A percentile compares a stretch with the other conserved stretches of the same genome.
phyloP scores from a whole-genome alignment of 2,329 filamentous ascomycete species.

The Venturia effusa region DNA sequence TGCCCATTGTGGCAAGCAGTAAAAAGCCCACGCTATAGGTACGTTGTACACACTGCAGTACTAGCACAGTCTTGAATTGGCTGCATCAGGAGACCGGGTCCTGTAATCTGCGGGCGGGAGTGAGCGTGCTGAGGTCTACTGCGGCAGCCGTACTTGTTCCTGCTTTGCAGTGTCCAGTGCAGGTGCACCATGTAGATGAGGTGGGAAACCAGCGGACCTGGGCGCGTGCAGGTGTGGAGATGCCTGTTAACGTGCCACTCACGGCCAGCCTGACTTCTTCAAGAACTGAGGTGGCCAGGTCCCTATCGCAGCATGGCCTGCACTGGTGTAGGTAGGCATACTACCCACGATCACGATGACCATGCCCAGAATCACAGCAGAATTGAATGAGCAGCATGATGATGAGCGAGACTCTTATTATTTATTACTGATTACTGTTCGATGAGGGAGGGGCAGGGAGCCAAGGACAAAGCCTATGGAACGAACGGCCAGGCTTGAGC shows the following conservation, averaged over 20 bases:
- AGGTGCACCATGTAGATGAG: slow-evolving; percentile 8
- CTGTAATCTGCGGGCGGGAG: slow-evolving; percentile 4
- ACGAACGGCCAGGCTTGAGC: neutral
- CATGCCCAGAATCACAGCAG: neutral
- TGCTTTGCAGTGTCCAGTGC: no score
- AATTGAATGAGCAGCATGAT: neutral
- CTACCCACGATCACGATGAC: no score
- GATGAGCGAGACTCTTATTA: no score
- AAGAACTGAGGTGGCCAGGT: neutral
- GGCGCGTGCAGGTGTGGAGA: neutral
- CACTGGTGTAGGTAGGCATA: no score
- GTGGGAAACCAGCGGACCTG: neutral
- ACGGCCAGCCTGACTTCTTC: neutral
- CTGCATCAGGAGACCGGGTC: neutral
- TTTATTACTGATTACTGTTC: no score
- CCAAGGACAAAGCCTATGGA: neutral
- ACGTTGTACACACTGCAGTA: no score
- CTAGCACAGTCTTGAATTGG: neutral
- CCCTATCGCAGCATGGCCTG: neutral
- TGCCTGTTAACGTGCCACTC: neutral
- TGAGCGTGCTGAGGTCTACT: neutral
- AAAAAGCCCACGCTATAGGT: neutral
- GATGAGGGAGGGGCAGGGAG: neutral
- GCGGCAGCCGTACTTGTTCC: neutral
- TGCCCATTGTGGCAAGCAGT: no score